These are phyloP conservation scores for Eimeria tenella DNA, from an alignment of 169 alveolate genomes.

Conservation along the genomic window DNA sequence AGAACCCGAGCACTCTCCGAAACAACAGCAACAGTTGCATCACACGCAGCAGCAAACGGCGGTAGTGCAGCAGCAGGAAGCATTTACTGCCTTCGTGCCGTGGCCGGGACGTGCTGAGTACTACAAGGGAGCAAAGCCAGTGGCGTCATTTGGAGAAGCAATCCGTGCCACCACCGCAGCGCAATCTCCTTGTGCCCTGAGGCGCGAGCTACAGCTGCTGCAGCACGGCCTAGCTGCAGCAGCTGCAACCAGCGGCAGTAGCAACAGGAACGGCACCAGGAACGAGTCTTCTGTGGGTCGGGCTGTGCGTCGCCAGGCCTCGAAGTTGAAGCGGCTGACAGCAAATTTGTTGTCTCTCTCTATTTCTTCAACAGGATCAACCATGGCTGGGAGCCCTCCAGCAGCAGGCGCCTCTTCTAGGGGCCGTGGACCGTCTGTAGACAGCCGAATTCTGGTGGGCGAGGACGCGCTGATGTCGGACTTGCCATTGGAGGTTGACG, in stretches of 20 bases:
- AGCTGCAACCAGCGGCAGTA: slow-evolving; percentile 52
- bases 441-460: slow-evolving; percentile 26
- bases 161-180: not conserved
- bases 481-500: slow-evolving; percentile 28
- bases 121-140: not conserved
- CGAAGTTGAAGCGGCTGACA: slow-evolving; percentile 49
- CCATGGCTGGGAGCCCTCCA: not conserved
- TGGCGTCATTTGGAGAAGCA: not conserved
- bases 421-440: not conserved
- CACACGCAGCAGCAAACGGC: slow-evolving; percentile 6
- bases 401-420: not conserved
- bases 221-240: slow-evolving; percentile 55
- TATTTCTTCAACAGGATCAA: not conserved
- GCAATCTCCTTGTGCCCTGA: not conserved
- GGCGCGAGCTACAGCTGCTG: slow-evolving; percentile 16
- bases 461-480: slow-evolving; percentile 41
- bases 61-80: slow-evolving; percentile 16
- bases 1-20: not conserved
- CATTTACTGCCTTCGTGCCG: slow-evolving; percentile 35
- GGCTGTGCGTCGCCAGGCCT: slow-evolving; percentile 60
- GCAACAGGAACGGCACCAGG: slow-evolving; percentile 24
- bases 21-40: not conserved
- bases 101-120: slow-evolving; percentile 31
- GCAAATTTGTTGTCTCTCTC: slow-evolving; percentile 12
- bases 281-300: slow-evolving; percentile 40